Conservation (phyloP, 192 early-diverging fungal genomes). For the Glomus cerebriforme region DNA sequence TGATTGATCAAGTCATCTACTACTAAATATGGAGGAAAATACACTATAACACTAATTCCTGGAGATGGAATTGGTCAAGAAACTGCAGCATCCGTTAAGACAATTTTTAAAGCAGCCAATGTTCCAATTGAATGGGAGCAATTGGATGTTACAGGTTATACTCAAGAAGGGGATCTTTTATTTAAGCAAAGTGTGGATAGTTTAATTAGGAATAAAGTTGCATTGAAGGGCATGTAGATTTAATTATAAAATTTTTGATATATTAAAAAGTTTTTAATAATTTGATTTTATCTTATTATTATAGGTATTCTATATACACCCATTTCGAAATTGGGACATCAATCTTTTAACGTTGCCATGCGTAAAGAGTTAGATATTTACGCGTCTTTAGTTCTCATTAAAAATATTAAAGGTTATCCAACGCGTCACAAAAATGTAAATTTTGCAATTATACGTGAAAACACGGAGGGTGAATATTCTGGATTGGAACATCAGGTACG, state of each 20-base stretch:
- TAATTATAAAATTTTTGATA: not conserved
- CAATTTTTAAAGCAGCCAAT: slow-evolving; percentile 89
- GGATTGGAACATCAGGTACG: slow-evolving; percentile 92
- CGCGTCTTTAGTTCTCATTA: slow-evolving; percentile 90
- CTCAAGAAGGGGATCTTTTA: slow-evolving; percentile 75
- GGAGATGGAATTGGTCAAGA: slow-evolving; percentile 99
- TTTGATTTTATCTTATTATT: not conserved
- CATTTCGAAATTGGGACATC: slow-evolving; percentile 80
- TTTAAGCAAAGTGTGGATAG: slow-evolving; percentile 92
- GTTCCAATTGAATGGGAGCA: slow-evolving; percentile 98
- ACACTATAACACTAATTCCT: slow-evolving; percentile 97
- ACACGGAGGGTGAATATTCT: slow-evolving; percentile 99
- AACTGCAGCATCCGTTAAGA: slow-evolving; percentile 86
- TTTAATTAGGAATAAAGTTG: slow-evolving; percentile 93
- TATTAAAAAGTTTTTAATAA: not conserved
- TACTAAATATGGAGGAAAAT: slow-evolving; percentile 87
- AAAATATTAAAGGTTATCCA: slow-evolving; percentile 85
- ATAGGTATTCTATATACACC: slow-evolving; percentile 78
- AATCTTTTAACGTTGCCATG: slow-evolving; percentile 95
- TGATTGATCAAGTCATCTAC: not conserved
- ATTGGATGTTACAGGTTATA: slow-evolving; percentile 93
- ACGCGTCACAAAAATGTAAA: slow-evolving; percentile 93
- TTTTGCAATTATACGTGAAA: slow-evolving; percentile 99
- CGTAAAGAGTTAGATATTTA: slow-evolving; percentile 99
- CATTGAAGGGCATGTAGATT: slow-evolving; percentile 78